Evolutionary conservation across 1,139 yeast species (phyloP), one percentile per base, ranked within the genome.

Genomic region (Geotrichum cucujoidarum): DNA sequence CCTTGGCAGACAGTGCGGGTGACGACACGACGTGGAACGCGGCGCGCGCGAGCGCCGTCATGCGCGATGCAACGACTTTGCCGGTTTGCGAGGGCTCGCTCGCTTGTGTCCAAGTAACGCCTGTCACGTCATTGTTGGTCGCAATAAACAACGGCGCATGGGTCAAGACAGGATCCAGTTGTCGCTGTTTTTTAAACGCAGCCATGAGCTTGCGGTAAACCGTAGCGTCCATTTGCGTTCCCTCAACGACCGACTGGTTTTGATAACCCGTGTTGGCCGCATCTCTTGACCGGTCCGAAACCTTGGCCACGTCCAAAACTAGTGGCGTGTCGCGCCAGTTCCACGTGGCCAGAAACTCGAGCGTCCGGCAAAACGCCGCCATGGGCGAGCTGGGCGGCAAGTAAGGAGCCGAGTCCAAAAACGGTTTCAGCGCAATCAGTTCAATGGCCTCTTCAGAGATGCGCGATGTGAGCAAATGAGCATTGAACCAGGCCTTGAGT

Each of bases 301-400:
- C 74, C 48, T 73, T 73, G 50, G 79, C 81, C 16, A 87, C 70
- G 60, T 90, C 96, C 55, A 92, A 69, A 49, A 90, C 76, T 54
- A 92, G 68, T 1, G 95, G 84, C 43, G 83, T 89, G 55, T 85
- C 95, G 59, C 79, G 82, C 98, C 98, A 92, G 64, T 92, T 90
- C 98, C 98, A 94, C 37, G 69, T 69, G 14, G 95, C 76, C 40
- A 92, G 67, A 60, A 83, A 86, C 45, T 77, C 74, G 39, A 94
- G 66, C 18, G 83, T 76, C 52, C 94, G 82, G 53, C 86, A 71
- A 61, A 92, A 88, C 13, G 96, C 98, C 51, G 83, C 76, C 55
- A 79, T 82, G 7, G 83, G 80, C 40, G 94, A 81, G 43, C 83
- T 78, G 2, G 98, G 97, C 2, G 80, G 75, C 1, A 80, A 74